phyloP scores from a whole-genome alignment of 2,329 filamentous ascomycete species.

The Dothideomycetidae sp. region DNA sequence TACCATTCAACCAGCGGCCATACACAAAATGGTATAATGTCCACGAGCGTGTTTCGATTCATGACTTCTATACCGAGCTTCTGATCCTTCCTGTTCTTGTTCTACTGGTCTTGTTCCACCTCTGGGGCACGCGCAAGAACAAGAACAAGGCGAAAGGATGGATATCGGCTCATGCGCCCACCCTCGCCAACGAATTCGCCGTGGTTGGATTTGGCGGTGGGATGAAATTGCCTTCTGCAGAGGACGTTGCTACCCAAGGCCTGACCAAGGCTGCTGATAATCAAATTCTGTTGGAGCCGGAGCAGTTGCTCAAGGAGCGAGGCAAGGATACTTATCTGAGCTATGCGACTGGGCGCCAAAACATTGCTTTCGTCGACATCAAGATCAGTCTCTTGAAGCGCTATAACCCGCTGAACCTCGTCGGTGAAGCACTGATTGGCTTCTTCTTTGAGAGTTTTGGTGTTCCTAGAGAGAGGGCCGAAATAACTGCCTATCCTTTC shows the following conservation, averaged over 20 bases:
- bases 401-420: conserved; percentile 60
- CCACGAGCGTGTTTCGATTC: conserved; percentile 72
- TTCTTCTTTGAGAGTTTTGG: conserved; percentile 70
- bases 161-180: conserved; percentile 58
- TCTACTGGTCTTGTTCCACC: conserved; percentile 61
- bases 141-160: conserved; percentile 65
- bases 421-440: conserved; percentile 53
- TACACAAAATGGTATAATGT: conserved; percentile 96
- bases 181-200: conserved; percentile 70
- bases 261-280: conserved; percentile 25
- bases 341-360: conserved; percentile 85
- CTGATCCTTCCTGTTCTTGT: conserved; percentile 63
- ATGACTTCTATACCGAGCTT: conserved; percentile 80
- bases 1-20: conserved; percentile 38
- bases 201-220: conserved; percentile 62
- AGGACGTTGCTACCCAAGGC: conserved; percentile 32
- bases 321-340: conserved; percentile 71
- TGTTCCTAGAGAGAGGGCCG: conserved; percentile 55
- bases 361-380: conserved; percentile 80
- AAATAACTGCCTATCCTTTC: conserved; percentile 72
- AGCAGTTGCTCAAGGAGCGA: conserved; percentile 66
- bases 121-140: conserved; percentile 70
- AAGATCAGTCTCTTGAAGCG: conserved; percentile 69
- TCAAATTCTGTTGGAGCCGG: conserved; percentile 28
- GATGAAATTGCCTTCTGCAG: conserved; percentile 31